Percentiles rank a stretch among this genome's conserved stretches.
These are phyloP conservation scores for Stereocaulon alpinum DNA, from an alignment of 495 filamentous ascomycete species.

Conservation along the genomic window DNA sequence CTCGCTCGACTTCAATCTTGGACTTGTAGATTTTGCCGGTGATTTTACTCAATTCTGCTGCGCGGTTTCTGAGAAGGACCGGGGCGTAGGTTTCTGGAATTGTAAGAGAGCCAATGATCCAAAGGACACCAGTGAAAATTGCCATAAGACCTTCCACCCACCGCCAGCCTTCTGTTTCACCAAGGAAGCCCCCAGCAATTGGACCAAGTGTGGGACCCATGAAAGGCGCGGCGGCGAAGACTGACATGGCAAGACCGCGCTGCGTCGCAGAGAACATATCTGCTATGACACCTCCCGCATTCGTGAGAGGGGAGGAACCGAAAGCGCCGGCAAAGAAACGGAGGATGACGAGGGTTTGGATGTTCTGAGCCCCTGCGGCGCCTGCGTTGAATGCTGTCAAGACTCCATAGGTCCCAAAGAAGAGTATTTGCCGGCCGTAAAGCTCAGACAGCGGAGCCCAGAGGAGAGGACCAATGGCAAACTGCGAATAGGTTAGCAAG, in stretches of 20 bases:
- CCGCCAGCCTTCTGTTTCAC: constrained; percentile 49
- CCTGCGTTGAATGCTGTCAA: constrained; percentile 63
- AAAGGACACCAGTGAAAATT: constrained; percentile 42
- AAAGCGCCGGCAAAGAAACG: constrained; percentile 75
- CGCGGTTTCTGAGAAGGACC: constrained; percentile 45
- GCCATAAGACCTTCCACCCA: constrained; percentile 55
- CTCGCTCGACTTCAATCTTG: constrained; percentile 38
- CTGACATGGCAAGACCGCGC: constrained; percentile 51
- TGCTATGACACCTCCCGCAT: constrained; percentile 63
- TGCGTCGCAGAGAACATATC: constrained; percentile 59
- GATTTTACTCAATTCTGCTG: constrained; percentile 39
- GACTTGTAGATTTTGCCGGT: constrained; percentile 48
- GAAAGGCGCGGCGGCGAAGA: constrained; percentile 61
- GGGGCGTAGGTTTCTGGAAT: constrained; percentile 55
- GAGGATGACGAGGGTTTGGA: constrained; percentile 56
- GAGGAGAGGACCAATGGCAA: constrained; percentile 37
- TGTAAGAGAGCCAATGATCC: constrained; percentile 43
- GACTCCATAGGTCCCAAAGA: constrained; percentile 50
- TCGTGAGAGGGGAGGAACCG: constrained; percentile 63
- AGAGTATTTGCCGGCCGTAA: constrained; percentile 63
- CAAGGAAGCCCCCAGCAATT: constrained; percentile 52
- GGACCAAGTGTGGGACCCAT: constrained; percentile 57
- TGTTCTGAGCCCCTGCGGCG: constrained; percentile 50
- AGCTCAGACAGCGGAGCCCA: constrained; percentile 61
- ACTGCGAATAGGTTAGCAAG: constrained; percentile 19